phyloP scores from a whole-genome alignment of 2,329 filamentous ascomycete species.

The Neurospora sp. region DNA sequence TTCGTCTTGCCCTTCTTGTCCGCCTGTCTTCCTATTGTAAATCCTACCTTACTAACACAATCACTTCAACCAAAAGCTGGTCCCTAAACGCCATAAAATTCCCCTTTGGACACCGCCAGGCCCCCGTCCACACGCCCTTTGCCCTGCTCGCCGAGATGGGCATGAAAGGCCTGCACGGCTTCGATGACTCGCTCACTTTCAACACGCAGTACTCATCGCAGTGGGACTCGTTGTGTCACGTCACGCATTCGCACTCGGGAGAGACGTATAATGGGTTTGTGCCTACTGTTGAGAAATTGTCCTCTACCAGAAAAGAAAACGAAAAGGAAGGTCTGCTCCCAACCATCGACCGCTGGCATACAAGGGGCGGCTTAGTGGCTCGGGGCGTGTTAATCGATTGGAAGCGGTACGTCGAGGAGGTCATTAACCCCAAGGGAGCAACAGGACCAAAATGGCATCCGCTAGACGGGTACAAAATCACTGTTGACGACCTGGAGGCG shows the following conservation, averaged over 20 bases:
- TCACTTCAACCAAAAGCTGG: conserved; percentile 23
- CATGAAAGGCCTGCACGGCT: conserved; percentile 21
- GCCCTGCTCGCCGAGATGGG: conserved; percentile 23
- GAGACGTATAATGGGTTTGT: conserved; percentile 40
- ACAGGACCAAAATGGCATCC: conserved; percentile 31
- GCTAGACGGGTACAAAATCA: conserved; percentile 43
- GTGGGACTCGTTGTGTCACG: conserved; percentile 45
- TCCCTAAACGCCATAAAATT: conserved; percentile 31
- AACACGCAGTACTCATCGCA: conserved; percentile 47
- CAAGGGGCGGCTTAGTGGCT: conserved; percentile 39
- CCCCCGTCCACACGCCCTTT: conserved; percentile 26
- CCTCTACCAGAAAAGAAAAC: conserved; percentile 13
- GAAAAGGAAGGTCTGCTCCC: conserved; percentile 21
- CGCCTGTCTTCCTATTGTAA: not conserved
- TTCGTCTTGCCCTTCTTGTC: conserved; percentile 17
- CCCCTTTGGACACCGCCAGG: conserved; percentile 25
- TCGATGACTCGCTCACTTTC: conserved; percentile 42
- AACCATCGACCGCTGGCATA: conserved; percentile 40
- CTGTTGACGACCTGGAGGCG: conserved; percentile 42
- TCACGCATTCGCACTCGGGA: conserved; percentile 29
- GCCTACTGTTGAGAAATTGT: conserved; percentile 26
- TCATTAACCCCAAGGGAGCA: conserved; percentile 26
- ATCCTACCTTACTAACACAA: not conserved
- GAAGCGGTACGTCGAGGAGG: conserved; percentile 25
- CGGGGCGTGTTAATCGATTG: conserved; percentile 49